Evolutionary conservation across 495 filamentous ascomycete genomes (phyloP), one percentile per base, ranked within the genome.

Genomic region (Penicillium paradoxum): DNA sequence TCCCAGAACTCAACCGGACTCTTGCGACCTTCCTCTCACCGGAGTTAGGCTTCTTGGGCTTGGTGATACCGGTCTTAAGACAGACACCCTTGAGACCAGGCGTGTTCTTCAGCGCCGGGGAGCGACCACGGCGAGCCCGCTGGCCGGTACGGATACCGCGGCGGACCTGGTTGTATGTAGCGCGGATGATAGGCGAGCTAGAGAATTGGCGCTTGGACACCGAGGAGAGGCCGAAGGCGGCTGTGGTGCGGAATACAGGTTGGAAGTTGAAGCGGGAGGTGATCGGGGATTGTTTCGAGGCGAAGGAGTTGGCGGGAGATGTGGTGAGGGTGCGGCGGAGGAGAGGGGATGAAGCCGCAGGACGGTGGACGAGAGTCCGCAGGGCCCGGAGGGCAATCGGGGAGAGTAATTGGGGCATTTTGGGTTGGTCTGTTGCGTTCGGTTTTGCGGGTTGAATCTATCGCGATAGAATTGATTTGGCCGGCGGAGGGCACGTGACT

Each of bases 11-110:
- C 70, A 98, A 75, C 53, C 91, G 73, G 14, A 98, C 85, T 68
- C 90, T 86, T 1, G 91, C 91, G 21, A 86, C 88, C 77, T 98
- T 98, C 40, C 93, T 73, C 73, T 96, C 89, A 27, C 88, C 95
- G 15, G 93, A 98, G 68, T 98, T 98, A 39, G 93, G 93, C 73
- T 98, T 98, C 84, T 98, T 97, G 19, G 93, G 93, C 65, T 91
- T 91, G 62, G 88, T 91, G 39, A 90, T 85, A 64, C 84, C 85
- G 51, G 96, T 95, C 66, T 91, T 90, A 51, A 97, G 71, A 70
- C 95, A 97, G 21, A 98, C 93, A 55, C 90, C 93, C 73, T 97
- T 97, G 76, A 96, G 82, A 66, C 85, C 80, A 11, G 93, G 89
- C 19, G 87, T 79, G 19, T 83, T 68, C 54, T 78, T 80, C 46